Base-by-base conservation (phyloP, 2,329 filamentous ascomycete genomes). In the Neophaeococcomyces mojaviensis region DNA sequence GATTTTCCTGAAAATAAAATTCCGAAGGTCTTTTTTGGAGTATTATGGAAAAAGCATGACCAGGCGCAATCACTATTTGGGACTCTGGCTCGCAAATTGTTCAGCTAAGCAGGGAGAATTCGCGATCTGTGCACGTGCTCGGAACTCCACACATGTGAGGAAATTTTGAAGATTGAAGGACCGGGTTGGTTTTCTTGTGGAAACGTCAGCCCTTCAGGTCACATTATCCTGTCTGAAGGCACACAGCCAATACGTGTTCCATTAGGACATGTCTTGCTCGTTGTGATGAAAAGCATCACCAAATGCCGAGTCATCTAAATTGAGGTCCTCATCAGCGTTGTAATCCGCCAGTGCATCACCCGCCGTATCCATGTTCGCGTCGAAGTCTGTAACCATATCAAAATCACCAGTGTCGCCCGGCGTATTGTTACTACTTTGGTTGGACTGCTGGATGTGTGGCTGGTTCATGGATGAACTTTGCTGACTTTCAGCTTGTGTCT, bases 261-360 rank as follows among this genome's bases (percentile, higher is more conserved):
- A 24, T n/a, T 40, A 55, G 22, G 49, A 52, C 33, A 54, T 52
- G 10, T 54, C 51, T 26, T 69, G 65, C 48, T 68, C 66, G 50
- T 75, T 71, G 38, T 72, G 72, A 13, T 88, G 84, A 65, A 90
- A 87, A 1, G 86, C 86, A 56, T 92, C 85, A 2, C 85, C 86
- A 67, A 92, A 92, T 1, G 85, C 86, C 30, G 82, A 87, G 58
- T 88, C 84, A 38, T 87, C 84, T 34, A 74, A 61, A 53, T 73
- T 72, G 3, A 72, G 63, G 2, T 66, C 66, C 46, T 72, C 62
- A 41, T 77, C 72, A 12, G 78, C 75, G 13, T 76, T 76, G 34
- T 83, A 87, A 32, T 77, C 77, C 2, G 80, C 80, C 30, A 88
- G 67, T 3, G 82, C 84, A 58, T 87, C 82, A 12, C 81, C 83